Conservation (phyloP, 148 eudicot genomes). For the Limonium bicolor region DNA sequence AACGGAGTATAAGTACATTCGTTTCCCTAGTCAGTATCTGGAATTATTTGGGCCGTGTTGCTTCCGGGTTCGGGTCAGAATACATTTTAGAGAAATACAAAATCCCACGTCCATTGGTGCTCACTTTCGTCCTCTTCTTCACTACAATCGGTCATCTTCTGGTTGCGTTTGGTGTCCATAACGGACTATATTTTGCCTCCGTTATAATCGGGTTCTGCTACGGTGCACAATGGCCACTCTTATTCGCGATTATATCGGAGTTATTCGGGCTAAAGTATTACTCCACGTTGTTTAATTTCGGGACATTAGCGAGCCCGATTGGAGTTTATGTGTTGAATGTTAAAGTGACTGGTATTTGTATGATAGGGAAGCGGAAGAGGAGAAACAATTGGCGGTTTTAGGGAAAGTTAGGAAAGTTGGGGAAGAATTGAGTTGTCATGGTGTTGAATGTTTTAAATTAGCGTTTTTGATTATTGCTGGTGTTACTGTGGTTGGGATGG, state of each 20-base stretch:
- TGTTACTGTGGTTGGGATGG: slow-evolving; percentile 16
- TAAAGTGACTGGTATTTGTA: slow-evolving; percentile 17
- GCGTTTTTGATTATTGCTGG: slow-evolving; percentile 27
- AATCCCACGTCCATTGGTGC: slow-evolving; percentile 21
- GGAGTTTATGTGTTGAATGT: slow-evolving; percentile 29
- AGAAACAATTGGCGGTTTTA: slow-evolving; percentile 6
- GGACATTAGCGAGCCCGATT: slow-evolving; percentile 28
- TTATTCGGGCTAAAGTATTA: slow-evolving; percentile 25
- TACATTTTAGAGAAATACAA: slow-evolving; percentile 18
- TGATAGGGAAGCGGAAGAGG: slow-evolving; percentile 23
- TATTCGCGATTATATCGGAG: slow-evolving; percentile 25
- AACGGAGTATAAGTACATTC: slow-evolving; percentile 19
- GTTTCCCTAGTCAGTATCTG: slow-evolving; percentile 33
- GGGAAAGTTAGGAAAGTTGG: slow-evolving; percentile 8
- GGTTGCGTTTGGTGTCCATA: slow-evolving; percentile 17
- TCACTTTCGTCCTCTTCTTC: slow-evolving; percentile 16
- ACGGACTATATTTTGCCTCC: slow-evolving; percentile 26
- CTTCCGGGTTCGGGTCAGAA: slow-evolving; percentile 21
- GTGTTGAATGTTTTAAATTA: slow-evolving; percentile 15
- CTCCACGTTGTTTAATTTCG: slow-evolving; percentile 28
- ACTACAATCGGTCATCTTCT: slow-evolving; percentile 27
- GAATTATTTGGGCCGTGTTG: slow-evolving; percentile 32
- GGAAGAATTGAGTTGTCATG: slow-evolving; percentile 16
- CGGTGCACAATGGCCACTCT: slow-evolving; percentile 31
- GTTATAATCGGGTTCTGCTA: slow-evolving; percentile 24